Conservation (phyloP, 768 basidiomycete genomes). For the Paxillus ammoniavirescens region DNA sequence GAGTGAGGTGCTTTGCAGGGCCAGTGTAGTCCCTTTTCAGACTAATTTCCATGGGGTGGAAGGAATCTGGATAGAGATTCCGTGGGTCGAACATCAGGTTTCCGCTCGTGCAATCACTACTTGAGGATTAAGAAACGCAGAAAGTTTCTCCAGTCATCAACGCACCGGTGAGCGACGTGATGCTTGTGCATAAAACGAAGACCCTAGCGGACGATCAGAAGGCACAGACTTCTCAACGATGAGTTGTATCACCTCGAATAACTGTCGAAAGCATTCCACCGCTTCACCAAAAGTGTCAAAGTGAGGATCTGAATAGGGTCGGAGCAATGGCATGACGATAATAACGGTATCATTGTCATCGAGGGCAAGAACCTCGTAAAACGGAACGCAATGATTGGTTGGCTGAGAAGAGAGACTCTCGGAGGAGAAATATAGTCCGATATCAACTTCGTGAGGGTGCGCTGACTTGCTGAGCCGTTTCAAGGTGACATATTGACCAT, state of each 20-base stretch:
- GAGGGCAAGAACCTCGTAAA: slow-evolving; percentile 14
- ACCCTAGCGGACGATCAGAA: slow-evolving; percentile 21
- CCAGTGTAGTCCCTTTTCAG: slow-evolving; percentile 15
- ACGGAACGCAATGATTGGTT: slow-evolving; percentile 27
- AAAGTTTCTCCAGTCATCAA: not conserved
- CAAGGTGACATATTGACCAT: slow-evolving; percentile 26
- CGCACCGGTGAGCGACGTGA: slow-evolving; percentile 32
- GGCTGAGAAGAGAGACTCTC: not conserved
- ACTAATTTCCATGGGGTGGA: slow-evolving; percentile 18
- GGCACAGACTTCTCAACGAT: not conserved
- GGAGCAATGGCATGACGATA: slow-evolving; percentile 25
- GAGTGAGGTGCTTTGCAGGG: slow-evolving; percentile 23
- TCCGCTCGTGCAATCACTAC: too few relatives aligned
- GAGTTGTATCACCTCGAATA: slow-evolving; percentile 18
- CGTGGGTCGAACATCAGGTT: too few relatives aligned
- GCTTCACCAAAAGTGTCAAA: slow-evolving; percentile 25
- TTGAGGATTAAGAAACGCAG: too few relatives aligned
- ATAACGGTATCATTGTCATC: slow-evolving; percentile 9
- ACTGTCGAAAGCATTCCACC: slow-evolving; percentile 21
- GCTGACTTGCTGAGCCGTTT: slow-evolving; percentile 18
- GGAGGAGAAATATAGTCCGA: slow-evolving; percentile 21
- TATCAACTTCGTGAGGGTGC: slow-evolving; percentile 22
- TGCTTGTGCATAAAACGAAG: slow-evolving; percentile 38
- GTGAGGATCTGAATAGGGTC: slow-evolving; percentile 13
- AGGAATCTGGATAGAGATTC: slow-evolving; percentile 6